Percentiles rank a stretch among this genome's conserved stretches.
These are phyloP conservation scores for Plicaturopsis crispa DNA, from an alignment of 768 basidiomycete species.

Conservation along the genomic window DNA sequence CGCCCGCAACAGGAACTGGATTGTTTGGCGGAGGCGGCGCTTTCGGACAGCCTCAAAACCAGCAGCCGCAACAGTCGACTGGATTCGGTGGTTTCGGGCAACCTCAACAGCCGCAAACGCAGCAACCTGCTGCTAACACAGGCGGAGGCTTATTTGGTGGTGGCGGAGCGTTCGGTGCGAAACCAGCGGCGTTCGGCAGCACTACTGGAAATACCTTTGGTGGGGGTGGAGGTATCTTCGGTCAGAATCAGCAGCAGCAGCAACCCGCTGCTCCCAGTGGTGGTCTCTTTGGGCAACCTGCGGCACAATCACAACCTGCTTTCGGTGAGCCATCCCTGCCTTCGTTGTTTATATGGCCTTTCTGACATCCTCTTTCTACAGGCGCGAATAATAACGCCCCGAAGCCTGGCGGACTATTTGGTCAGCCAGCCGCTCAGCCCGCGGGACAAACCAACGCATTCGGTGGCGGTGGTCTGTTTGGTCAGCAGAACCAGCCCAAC, in stretches of 20 bases:
- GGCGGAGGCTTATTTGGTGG: slow-evolving; percentile 3
- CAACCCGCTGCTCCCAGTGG: slow-evolving; percentile 16
- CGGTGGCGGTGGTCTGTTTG: slow-evolving; percentile 12
- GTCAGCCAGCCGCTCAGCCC: slow-evolving; percentile 19
- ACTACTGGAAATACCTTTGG: slow-evolving; percentile 23
- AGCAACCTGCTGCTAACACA: slow-evolving; percentile 20
- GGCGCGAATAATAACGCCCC: slow-evolving; percentile 8
- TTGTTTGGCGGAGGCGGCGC: slow-evolving; percentile 8
- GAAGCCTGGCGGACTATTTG: slow-evolving; percentile 10
- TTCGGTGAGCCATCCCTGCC: slow-evolving; percentile 20
- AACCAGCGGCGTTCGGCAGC: slow-evolving; percentile 4
- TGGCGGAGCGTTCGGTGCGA: slow-evolving; percentile 8
- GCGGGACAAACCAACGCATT: slow-evolving; percentile 5
- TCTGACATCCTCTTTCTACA: neutral
- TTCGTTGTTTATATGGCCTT: neutral
- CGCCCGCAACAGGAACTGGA: slow-evolving; percentile 10
- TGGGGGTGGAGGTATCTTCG: slow-evolving; percentile 22
- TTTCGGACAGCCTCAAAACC: slow-evolving; percentile 31
- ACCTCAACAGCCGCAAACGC: slow-evolving; percentile 25
- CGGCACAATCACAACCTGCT: slow-evolving; percentile 22
- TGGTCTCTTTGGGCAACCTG: slow-evolving; percentile 29
- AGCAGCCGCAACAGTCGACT: slow-evolving; percentile 18
- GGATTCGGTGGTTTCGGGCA: slow-evolving; percentile 23
- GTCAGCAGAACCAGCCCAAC: slow-evolving; percentile 28
- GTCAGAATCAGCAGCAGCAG: slow-evolving; percentile 22